Evolutionary conservation across 2,329 filamentous ascomycete genomes (phyloP), one percentile per base, ranked within the genome.

Genomic region (Xylariaceae sp.): DNA sequence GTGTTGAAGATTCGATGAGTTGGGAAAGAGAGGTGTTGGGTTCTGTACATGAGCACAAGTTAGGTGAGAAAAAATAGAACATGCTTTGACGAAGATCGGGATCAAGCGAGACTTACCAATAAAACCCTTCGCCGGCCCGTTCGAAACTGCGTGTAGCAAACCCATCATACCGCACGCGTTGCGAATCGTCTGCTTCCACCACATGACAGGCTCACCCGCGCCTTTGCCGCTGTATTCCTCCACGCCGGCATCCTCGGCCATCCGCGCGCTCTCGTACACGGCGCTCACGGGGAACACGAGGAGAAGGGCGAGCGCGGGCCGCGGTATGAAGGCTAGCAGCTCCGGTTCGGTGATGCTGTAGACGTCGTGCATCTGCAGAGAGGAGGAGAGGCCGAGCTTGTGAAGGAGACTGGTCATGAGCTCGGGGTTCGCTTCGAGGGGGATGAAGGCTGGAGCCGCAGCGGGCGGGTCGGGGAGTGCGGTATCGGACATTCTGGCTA

Each of bases 161-260:
- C 87, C 93, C 71, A 96, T 95, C 34, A 95, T 69, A 0, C 91
- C 91, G 63, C 91, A 97, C 1, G 91, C 89, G 62, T 97, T 95
- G 46, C 86, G 79, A 55, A 97, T 96, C 0, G 90, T 97, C 69
- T 97, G 91, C 54, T 81, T 86, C 74, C 90, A 97, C 93, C 91
- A 98, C 7, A 95, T 59, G 0, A 96, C 87, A 4, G 87, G 83
- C 59, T 96, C 88, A 0, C 57, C 59, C 1, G 75, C 66, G 1
- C 89, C 89, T 16, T 26, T 30, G 33, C 84, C 85, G 0, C 63
- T 61, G 68, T 95, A 95, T 30, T 81, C 78, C 2, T 68, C 51
- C 32, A 71, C 69, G 17, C 74, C 62, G 38, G 70, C 69, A 66
- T 96, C 90, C 69, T 95, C 90, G 33, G 79, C 72, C 43, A 77